Conservation (phyloP, 2,329 filamentous ascomycete genomes). For the Exophiala bonariae region DNA sequence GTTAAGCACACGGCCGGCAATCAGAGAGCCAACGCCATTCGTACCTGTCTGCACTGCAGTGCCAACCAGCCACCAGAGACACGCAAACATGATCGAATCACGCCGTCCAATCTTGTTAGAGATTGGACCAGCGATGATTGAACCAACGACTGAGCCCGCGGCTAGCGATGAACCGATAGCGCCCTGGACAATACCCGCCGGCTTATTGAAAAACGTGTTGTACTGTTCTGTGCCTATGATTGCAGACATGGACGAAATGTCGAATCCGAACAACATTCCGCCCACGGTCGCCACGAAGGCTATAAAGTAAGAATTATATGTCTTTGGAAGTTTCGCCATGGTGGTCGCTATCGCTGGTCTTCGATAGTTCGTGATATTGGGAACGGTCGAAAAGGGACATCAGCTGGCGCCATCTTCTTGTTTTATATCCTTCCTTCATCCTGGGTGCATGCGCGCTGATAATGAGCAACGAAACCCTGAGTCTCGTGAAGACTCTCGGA, state of each 20-base stretch:
- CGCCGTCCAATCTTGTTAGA: slow-evolving; percentile 51
- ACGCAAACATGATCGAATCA: slow-evolving; percentile 48
- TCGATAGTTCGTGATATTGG: too few species aligned
- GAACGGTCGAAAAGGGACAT: too few species aligned
- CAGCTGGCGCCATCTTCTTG: too few species aligned
- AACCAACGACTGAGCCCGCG: slow-evolving; percentile 50
- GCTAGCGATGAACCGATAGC: slow-evolving; percentile 52
- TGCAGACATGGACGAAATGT: slow-evolving; percentile 57
- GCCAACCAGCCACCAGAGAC: too few species aligned
- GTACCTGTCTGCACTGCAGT: too few species aligned
- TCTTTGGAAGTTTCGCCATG: slow-evolving; percentile 44
- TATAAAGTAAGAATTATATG: slow-evolving; percentile 57
- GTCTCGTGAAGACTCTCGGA: too few species aligned
- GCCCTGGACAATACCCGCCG: slow-evolving; percentile 48
- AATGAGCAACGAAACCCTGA: too few species aligned
- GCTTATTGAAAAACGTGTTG: slow-evolving; percentile 52
- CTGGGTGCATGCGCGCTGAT: too few species aligned
- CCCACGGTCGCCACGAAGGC: slow-evolving; percentile 54
- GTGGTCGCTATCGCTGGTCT: too few species aligned
- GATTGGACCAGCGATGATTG: slow-evolving; percentile 45
- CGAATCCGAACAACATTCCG: slow-evolving; percentile 58
- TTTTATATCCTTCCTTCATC: too few species aligned
- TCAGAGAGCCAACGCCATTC: too few species aligned
- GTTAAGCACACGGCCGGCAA: too few species aligned
- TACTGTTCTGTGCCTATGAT: slow-evolving; percentile 54